Conservation (phyloP, 192 early-diverging fungal genomes). For the Thamnidium elegans region DNA sequence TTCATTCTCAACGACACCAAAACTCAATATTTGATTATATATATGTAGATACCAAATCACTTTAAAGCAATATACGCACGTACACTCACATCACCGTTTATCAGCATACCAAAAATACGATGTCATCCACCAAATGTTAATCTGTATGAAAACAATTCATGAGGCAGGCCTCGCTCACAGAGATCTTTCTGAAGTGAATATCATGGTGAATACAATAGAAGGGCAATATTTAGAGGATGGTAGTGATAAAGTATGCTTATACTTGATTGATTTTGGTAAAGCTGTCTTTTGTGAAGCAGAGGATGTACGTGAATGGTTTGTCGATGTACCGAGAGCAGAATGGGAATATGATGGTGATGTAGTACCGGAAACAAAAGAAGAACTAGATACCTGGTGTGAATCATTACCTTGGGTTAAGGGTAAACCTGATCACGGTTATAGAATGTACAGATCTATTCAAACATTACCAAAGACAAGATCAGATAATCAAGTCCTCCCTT, state of each 20-base stretch:
- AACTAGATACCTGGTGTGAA: constrained; percentile 37
- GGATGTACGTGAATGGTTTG: constrained; percentile 49
- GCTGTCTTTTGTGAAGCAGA: constrained; percentile 48
- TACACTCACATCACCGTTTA: constrained; percentile 50
- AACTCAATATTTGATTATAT: constrained; percentile 15
- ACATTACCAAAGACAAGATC: constrained; percentile 49
- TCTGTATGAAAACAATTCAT: constrained; percentile 52
- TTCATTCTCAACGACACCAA: constrained; percentile 20
- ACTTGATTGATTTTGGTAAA: constrained; percentile 63
- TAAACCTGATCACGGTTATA: constrained; percentile 58
- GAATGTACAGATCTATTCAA: constrained; percentile 56
- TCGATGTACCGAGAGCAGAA: constrained; percentile 29
- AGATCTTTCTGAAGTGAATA: constrained; percentile 59
- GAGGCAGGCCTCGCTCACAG: constrained; percentile 54
- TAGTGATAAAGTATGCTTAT: constrained; percentile 40
- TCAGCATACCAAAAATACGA: constrained; percentile 53
- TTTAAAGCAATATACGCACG: constrained; percentile 52
- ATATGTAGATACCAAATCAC: constrained; percentile 45
- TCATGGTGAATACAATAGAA: constrained; percentile 52
- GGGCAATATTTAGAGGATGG: constrained; percentile 45
- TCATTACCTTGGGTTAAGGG: constrained; percentile 48
- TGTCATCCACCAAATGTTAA: constrained; percentile 50
- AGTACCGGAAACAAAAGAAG: constrained; percentile 43
- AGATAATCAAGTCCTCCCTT: constrained; percentile 40
- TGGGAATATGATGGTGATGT: constrained; percentile 39